Conservation (phyloP, 75 land plant species). For the Isoetes taiwanensis region DNA sequence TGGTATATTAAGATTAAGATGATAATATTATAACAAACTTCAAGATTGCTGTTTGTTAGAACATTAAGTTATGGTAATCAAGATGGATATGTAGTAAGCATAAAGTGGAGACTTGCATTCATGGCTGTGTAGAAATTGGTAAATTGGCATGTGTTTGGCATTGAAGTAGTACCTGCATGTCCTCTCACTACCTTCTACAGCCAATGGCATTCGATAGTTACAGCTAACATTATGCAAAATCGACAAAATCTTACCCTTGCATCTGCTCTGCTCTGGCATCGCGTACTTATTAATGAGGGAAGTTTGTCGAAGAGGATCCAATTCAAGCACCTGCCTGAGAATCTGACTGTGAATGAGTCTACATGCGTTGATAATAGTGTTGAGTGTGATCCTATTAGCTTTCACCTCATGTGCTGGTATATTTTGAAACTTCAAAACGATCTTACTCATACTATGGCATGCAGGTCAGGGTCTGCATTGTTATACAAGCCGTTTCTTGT, state of each 20-base stretch:
- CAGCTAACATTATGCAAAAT: not conserved
- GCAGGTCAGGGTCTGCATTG: too few relatives aligned
- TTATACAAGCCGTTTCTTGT: too few relatives aligned
- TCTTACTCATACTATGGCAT: not conserved
- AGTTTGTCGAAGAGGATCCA: not conserved
- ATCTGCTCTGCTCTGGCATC: not conserved
- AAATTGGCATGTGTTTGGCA: too few relatives aligned
- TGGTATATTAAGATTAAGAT: too few relatives aligned
- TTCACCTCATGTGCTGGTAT: not conserved
- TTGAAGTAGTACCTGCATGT: too few relatives aligned
- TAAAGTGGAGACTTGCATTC: too few relatives aligned
- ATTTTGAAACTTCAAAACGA: not conserved
- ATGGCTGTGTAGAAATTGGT: too few relatives aligned
- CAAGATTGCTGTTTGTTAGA: too few relatives aligned
- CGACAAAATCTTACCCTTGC: slow-evolving; percentile 10
- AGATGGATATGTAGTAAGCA: too few relatives aligned
- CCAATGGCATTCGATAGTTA: slow-evolving; percentile 8
- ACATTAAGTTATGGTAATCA: too few relatives aligned
- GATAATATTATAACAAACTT: too few relatives aligned
- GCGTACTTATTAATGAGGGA: slow-evolving; percentile 19
- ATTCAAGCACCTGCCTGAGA: slow-evolving; percentile 7
- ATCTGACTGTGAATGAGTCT: slow-evolving; percentile 6
- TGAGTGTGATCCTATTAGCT: not conserved
- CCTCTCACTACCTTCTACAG: too few relatives aligned
- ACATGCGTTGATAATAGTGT: slow-evolving; percentile 7